Evolutionary conservation across 768 basidiomycete genomes (phyloP).

Genomic region (Suillus fuscotomentosus): DNA sequence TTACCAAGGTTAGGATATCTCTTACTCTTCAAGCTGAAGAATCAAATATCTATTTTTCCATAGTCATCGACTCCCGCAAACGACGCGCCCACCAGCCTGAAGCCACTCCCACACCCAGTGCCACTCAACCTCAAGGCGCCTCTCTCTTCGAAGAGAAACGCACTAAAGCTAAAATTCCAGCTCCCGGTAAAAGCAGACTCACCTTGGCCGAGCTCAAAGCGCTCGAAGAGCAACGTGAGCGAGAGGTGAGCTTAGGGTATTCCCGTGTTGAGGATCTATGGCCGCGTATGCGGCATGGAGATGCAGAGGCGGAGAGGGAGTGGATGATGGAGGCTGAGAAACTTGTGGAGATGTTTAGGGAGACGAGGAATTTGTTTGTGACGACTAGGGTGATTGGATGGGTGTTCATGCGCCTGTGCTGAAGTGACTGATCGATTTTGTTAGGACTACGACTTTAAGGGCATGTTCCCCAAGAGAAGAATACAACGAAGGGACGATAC

Average conservation of each 20-base stretch:
- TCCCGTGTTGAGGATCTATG: conserved; percentile 60
- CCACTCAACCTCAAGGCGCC: conserved; percentile 28
- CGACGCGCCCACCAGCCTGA: conserved; percentile 34
- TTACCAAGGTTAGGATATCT: conserved; percentile 59
- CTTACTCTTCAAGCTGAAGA: not conserved
- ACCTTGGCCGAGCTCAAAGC: conserved; percentile 58
- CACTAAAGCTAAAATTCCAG: conserved; percentile 36
- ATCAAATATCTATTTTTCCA: not conserved
- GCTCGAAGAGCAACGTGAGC: conserved; percentile 65
- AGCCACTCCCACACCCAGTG: conserved; percentile 8
- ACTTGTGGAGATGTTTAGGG: conserved; percentile 85
- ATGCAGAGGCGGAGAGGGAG: conserved; percentile 55
- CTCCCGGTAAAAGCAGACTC: conserved; percentile 44
- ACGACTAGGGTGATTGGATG: conserved; percentile 65
- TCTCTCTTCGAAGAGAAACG: conserved; percentile 67
- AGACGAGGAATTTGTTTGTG: conserved; percentile 82
- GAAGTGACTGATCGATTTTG: conserved; percentile 7
- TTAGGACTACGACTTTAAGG: conserved; percentile 57
- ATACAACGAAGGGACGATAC: conserved; percentile 46
- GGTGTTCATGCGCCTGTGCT: not conserved
- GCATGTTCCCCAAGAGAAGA: conserved; percentile 61
- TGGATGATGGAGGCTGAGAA: conserved; percentile 87
- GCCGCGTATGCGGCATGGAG: conserved; percentile 46
- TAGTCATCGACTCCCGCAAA: conserved; percentile 63
- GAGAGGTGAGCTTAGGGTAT: conserved; percentile 60